Evolutionary conservation across 805 yeast genomes (phyloP).

Genomic region (Kodamaea neixiangensis): DNA sequence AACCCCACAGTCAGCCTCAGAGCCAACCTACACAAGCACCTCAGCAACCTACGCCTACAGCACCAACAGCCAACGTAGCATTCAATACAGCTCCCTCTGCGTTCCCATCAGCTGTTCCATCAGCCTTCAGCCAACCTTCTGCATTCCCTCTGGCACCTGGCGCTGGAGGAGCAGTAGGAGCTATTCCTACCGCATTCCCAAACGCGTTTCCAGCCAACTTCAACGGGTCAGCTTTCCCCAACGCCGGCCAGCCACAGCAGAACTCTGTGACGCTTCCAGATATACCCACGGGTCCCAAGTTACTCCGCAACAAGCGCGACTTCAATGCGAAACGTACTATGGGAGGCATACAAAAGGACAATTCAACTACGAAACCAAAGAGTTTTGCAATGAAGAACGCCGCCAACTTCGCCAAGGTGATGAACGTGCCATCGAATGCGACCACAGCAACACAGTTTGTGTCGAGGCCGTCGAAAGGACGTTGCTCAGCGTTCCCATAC

Average conservation of each 20-base stretch:
- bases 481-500: constrained; percentile 73
- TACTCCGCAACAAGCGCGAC: constrained; percentile 10
- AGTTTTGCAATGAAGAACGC: constrained; percentile 40
- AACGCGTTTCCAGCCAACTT: constrained; percentile 8
- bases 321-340: constrained; percentile 6
- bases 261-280: background rate
- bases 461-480: constrained; percentile 54
- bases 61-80: constrained; percentile 3
- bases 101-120: background rate
- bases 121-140: background rate
- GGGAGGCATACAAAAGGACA: constrained; percentile 27
- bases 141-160: background rate
- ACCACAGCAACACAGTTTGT: constrained; percentile 31
- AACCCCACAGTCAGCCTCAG: constrained; percentile 5
- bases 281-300: constrained; percentile 15
- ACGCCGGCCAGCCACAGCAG: constrained; percentile 7
- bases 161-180: background rate
- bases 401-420: constrained; percentile 43
- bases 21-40: background rate
- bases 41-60: background rate
- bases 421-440: constrained; percentile 23
- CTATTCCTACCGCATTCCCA: constrained; percentile 6
- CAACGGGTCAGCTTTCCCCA: constrained; percentile 9
- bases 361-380: constrained; percentile 18
- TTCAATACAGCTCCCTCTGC: background rate